These are phyloP conservation scores for Hortaea sp. DNA, from an alignment of 2,329 filamentous ascomycete species.

Conservation along the genomic window DNA sequence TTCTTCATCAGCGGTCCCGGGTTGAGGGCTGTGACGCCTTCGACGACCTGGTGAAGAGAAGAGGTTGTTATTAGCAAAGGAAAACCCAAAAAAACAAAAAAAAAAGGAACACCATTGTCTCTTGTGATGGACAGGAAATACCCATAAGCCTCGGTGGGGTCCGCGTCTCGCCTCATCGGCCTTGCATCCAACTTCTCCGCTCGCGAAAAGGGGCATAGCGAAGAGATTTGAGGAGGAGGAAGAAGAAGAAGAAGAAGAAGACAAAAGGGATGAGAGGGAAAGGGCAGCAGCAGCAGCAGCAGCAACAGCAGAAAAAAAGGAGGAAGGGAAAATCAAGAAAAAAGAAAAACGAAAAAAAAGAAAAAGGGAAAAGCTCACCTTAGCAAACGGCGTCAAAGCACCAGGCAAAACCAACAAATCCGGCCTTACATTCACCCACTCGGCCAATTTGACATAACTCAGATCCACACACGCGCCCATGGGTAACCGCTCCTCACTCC, in stretches of 20 bases:
- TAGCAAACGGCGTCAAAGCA: conserved; percentile 74
- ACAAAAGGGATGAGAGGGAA: neutral
- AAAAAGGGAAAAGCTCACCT: conserved; percentile 48
- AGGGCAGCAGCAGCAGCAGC: neutral
- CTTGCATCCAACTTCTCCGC: no score
- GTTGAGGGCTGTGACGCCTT: conserved; percentile 83
- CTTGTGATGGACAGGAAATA: no score
- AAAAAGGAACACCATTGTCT: no score
- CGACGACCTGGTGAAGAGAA: conserved; percentile 57
- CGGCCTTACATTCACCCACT: conserved; percentile 77
- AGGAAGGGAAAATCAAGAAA: neutral
- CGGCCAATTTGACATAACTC: conserved; percentile 76
- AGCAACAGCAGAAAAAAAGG: neutral
- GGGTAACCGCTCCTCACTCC: conserved; percentile 40
- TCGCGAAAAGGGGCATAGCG: no score
- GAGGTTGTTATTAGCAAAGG: neutral
- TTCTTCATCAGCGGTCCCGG: conserved; percentile 80
- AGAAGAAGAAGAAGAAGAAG: no score
- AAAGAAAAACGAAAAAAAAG: neutral
- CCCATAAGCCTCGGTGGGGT: no score
- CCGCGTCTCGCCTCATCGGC: no score
- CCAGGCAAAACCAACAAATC: conserved; percentile 80
- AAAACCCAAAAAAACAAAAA: neutral
- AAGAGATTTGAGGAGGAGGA: no score
- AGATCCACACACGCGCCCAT: conserved; percentile 74